phyloP scores from a whole-genome alignment of 1,284 basidiomycete genomes.

The Sanghuangporus sanghuang region DNA sequence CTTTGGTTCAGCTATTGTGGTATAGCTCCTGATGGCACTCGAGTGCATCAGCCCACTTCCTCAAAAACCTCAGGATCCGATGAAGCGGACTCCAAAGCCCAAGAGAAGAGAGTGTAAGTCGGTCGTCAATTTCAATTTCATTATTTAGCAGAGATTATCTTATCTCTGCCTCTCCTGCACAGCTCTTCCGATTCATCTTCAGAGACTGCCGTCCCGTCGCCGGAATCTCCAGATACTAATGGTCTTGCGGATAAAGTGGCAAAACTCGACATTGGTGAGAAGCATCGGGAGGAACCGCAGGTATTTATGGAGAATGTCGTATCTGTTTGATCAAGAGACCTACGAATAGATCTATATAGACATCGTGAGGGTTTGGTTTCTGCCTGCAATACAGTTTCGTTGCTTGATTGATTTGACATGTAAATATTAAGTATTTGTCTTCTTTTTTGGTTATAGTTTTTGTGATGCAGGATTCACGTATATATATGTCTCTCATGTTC shows the following conservation, averaged over 20 bases:
- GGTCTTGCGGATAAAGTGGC: neutral
- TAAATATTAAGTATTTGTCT: no score
- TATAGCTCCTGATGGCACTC: constrained; percentile 50
- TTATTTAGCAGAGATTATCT: neutral
- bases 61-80: neutral
- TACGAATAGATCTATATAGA: neutral
- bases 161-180: neutral
- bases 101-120: neutral
- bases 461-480: no score
- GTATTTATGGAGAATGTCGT: constrained; percentile 1
- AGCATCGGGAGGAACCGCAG: constrained; percentile 2
- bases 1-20: constrained; percentile 44
- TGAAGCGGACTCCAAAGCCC: neutral
- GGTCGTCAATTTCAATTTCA: neutral
- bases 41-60: neutral
- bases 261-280: neutral
- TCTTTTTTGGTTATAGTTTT: no score
- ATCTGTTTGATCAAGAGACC: neutral
- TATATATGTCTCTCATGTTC: no score
- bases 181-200: constrained; percentile 1
- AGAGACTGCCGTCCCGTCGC: neutral
- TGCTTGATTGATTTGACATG: no score
- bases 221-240: neutral
- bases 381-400: neutral
- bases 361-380: neutral